Evolutionary conservation across 352 stramenopile species (phyloP).

Genomic region (Globisporangium paroecandrum): DNA sequence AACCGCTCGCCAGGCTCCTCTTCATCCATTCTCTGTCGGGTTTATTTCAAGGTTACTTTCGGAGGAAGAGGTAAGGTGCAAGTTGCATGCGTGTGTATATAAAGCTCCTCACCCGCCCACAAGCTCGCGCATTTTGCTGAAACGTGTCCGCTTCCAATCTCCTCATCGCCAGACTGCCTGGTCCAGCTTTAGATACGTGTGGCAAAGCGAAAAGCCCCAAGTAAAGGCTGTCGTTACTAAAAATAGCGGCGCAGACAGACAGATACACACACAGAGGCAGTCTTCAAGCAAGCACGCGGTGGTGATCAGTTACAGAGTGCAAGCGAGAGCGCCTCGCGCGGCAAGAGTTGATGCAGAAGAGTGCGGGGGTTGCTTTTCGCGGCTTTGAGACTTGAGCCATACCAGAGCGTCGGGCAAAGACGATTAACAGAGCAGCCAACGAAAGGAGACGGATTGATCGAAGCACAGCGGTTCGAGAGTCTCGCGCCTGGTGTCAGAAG

Average conservation of each 20-base stretch:
- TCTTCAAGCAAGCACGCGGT: not conserved
- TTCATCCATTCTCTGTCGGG: not conserved
- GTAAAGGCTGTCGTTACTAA: conserved; percentile 7
- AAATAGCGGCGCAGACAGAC: conserved; percentile 1
- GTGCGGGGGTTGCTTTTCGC: conserved; percentile 5
- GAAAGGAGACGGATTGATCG: not conserved
- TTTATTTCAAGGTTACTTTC: not conserved
- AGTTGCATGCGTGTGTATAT: not conserved
- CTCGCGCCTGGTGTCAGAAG: not conserved
- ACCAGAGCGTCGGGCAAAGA: not conserved
- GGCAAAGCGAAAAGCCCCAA: conserved; percentile 2
- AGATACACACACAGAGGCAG: not conserved
- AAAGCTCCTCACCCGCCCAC: not conserved
- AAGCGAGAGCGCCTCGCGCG: not conserved
- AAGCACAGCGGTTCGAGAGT: not conserved
- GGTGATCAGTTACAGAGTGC: conserved; percentile 15
- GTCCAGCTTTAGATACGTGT: conserved; percentile 13
- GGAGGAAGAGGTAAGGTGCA: not conserved
- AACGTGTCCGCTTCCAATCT: conserved; percentile 10
- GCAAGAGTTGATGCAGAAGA: conserved; percentile 7
- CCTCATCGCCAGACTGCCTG: not conserved
- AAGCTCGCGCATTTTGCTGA: not conserved
- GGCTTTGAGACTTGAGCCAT: not conserved
- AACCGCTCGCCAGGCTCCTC: no score
- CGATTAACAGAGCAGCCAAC: not conserved